A percentile compares a stretch with the other conserved stretches of the same genome.
Conservation (phyloP, 305 asterid genomes). For the Solanum hybrid region DNA sequence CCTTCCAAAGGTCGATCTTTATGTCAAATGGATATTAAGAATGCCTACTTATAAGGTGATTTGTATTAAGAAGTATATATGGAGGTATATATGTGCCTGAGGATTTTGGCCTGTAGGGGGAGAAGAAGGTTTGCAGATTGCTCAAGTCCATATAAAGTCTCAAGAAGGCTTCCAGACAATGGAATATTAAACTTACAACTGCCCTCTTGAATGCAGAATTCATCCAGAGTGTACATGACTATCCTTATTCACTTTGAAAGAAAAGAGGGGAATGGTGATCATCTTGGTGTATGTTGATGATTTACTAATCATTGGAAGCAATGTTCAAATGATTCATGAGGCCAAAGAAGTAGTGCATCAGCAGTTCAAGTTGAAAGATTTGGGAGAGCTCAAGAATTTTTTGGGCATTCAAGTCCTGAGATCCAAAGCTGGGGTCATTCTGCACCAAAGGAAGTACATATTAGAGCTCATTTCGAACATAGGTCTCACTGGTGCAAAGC, state of each 20-base stretch:
- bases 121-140: neutral
- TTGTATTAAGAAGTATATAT: neutral
- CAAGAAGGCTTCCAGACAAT: neutral
- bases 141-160: neutral
- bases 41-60: neutral
- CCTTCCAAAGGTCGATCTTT: neutral
- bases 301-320: neutral
- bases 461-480: neutral
- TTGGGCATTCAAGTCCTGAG: neutral
- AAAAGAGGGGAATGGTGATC: neutral
- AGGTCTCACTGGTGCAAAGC: neutral
- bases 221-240: neutral
- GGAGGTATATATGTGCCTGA: neutral
- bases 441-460: neutral
- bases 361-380: neutral
- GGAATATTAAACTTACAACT: neutral
- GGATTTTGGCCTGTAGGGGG: neutral
- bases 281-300: neutral
- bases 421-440: neutral
- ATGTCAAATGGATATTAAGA: neutral
- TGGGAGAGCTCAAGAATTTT: neutral
- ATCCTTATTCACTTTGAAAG: neutral
- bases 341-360: neutral
- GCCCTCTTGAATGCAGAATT: neutral
- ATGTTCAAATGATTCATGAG: neutral